phyloP scores from a whole-genome alignment of 2,329 filamentous ascomycete genomes.

The Aspergillus costaricaensis region DNA sequence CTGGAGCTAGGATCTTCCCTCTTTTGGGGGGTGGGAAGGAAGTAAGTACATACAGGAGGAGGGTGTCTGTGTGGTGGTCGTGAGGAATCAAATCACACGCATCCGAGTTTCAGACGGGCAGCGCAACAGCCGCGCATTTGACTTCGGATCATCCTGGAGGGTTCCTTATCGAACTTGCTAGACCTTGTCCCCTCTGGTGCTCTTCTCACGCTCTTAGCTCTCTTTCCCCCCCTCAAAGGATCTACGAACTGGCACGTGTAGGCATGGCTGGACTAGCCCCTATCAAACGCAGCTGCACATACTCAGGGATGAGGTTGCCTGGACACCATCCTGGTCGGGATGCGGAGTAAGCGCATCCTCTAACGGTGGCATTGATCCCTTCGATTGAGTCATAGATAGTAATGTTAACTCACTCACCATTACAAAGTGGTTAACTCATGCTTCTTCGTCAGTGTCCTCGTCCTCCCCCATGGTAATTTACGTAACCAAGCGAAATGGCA shows the following conservation, averaged over 20 bases:
- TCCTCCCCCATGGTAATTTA: conserved; percentile 1
- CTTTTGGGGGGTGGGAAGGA: conserved; percentile 4
- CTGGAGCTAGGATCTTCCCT: conserved; percentile 24
- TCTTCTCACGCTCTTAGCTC: not conserved
- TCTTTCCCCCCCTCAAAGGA: conserved; percentile 14
- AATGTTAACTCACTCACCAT: not conserved
- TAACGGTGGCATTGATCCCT: conserved; percentile 2
- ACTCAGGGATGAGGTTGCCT: conserved; percentile 9
- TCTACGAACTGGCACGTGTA: conserved; percentile 27
- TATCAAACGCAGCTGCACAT: conserved; percentile 7
- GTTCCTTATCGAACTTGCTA: too few relatives aligned
- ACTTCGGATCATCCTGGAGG: conserved; percentile 2
- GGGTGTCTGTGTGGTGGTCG: not conserved
- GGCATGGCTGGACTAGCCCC: conserved; percentile 12
- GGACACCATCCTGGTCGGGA: conserved; percentile 2
- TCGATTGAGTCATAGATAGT: not conserved
- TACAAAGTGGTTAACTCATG: too few relatives aligned
- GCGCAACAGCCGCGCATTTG: conserved; percentile 6
- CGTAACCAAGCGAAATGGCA: conserved; percentile 1
- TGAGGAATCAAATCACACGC: conserved; percentile 16
- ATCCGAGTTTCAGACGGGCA: conserved; percentile 11
- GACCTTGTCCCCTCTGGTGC: conserved; percentile 8
- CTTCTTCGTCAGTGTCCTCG: not conserved
- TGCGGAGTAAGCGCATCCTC: conserved; percentile 1
- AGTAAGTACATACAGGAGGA: not conserved